Percentiles rank a stretch among this genome's conserved stretches.
Conservation (phyloP, 2,329 filamentous ascomycete genomes). For the Parastagonospora avenae region DNA sequence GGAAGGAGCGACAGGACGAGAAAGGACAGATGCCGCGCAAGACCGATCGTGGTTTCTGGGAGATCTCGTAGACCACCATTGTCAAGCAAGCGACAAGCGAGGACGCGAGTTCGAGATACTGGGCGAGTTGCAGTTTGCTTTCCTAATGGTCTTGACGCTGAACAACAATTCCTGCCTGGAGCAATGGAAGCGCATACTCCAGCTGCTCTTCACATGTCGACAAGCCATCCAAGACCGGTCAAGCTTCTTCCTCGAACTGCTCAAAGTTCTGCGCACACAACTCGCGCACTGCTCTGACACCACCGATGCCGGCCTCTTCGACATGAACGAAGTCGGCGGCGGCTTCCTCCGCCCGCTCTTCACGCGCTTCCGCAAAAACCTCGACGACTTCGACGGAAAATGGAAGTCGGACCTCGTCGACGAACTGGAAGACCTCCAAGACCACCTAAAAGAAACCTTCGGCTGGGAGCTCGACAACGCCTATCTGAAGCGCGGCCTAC, state of each 20-base stretch:
- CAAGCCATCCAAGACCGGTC: conserved; percentile 56
- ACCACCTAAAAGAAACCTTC: conserved; percentile 59
- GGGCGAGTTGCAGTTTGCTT: conserved; percentile 67
- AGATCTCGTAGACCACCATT: conserved; percentile 55
- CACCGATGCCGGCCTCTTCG: conserved; percentile 65
- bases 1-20: conserved; percentile 63
- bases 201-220: conserved; percentile 62
- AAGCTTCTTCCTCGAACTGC: conserved; percentile 57
- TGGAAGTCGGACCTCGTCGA: conserved; percentile 54
- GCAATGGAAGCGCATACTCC: conserved; percentile 67
- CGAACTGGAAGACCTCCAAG: conserved; percentile 61
- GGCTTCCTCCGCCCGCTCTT: conserved; percentile 60
- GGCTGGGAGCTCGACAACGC: conserved; percentile 63
- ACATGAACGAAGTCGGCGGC: conserved; percentile 60
- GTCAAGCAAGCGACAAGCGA: conserved; percentile 34
- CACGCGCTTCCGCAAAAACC: conserved; percentile 55
- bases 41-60: conserved; percentile 67
- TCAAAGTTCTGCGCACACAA: conserved; percentile 59
- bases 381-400: conserved; percentile 55
- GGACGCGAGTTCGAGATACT: conserved; percentile 47
- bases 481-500: conserved; percentile 61
- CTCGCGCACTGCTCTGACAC: conserved; percentile 61
- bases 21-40: conserved; percentile 65
- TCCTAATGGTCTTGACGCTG: conserved; percentile 66
- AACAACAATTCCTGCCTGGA: conserved; percentile 70